A percentile compares a stretch with the other conserved stretches of the same genome.
Conservation (phyloP, 257 asterid species). For the Orobanche coerulescens region DNA sequence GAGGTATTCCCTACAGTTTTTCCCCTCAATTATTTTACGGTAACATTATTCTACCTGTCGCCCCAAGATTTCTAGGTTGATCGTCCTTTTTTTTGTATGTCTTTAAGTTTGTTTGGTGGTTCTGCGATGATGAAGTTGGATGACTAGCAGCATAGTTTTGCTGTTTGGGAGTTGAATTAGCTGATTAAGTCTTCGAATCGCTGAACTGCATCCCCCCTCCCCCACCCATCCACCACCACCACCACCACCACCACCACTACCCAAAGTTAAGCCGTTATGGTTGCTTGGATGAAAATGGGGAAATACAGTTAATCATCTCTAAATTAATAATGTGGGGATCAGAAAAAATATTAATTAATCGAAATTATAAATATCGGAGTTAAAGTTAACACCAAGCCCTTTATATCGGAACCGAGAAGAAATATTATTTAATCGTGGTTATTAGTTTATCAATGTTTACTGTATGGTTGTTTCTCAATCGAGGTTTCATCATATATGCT, state of each 20-base stretch:
- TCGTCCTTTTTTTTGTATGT: neutral
- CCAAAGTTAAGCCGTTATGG: no score
- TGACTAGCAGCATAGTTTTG: neutral
- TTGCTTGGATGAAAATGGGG: neutral
- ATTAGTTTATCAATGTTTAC: no score
- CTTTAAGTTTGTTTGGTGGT: neutral
- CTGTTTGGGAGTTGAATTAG: constrained; percentile 1
- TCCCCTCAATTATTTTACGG: neutral
- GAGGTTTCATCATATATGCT: neutral
- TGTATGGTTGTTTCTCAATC: neutral
- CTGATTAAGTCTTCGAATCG: neutral
- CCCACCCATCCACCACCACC: no score
- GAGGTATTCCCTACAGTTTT: constrained; percentile 39
- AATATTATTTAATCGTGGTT: no score
- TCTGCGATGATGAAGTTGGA: neutral
- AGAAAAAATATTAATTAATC: no score
- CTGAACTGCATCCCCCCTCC: no score
- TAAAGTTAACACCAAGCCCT: no score
- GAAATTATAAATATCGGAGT: no score
- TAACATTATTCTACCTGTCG: neutral
- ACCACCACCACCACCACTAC: no score
- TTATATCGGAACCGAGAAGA: no score
- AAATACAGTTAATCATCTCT: no score
- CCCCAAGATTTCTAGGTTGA: neutral
- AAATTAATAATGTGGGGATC: no score